Evolutionary conservation across 257 asterid species (phyloP).

Genomic region (Nicotiana knightiana): DNA sequence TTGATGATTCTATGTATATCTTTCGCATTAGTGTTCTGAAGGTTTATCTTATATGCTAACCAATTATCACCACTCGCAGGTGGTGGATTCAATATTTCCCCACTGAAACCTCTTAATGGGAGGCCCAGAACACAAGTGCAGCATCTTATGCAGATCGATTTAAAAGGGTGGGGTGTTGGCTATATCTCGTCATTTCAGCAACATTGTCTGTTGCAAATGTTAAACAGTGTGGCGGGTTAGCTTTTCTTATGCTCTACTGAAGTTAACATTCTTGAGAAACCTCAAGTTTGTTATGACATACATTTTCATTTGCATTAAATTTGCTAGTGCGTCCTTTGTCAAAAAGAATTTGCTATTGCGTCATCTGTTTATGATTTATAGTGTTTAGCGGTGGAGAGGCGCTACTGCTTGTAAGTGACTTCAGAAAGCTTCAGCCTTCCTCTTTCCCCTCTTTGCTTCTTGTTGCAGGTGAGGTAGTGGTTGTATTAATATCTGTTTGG

Average conservation of each 20-base stretch:
- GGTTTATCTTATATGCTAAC: constrained; percentile 7
- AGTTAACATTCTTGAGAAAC: constrained; percentile 3
- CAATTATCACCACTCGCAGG: constrained; percentile 40
- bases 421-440: constrained; percentile 1
- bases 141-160: constrained; percentile 96
- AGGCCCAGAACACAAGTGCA: constrained; percentile 94
- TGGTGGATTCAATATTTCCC: constrained; percentile 95
- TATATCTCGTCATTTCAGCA: constrained; percentile 91
- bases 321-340: not conserved
- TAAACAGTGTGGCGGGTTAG: constrained; percentile 95
- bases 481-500: not conserved
- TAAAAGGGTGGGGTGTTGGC: constrained; percentile 97
- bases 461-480: not conserved
- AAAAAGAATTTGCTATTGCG: not conserved
- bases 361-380: not conserved
- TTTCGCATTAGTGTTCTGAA: not conserved
- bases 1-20: not conserved
- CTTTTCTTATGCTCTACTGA: constrained; percentile 13
- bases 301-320: not conserved
- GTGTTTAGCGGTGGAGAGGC: not conserved
- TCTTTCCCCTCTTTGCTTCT: not conserved
- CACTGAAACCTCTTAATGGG: constrained; percentile 76
- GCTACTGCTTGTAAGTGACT: not conserved
- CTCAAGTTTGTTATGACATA: not conserved
- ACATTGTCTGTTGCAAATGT: constrained; percentile 92